phyloP scores from a whole-genome alignment of 2,329 filamentous ascomycete genomes.

The Colletotrichum liaoningense region DNA sequence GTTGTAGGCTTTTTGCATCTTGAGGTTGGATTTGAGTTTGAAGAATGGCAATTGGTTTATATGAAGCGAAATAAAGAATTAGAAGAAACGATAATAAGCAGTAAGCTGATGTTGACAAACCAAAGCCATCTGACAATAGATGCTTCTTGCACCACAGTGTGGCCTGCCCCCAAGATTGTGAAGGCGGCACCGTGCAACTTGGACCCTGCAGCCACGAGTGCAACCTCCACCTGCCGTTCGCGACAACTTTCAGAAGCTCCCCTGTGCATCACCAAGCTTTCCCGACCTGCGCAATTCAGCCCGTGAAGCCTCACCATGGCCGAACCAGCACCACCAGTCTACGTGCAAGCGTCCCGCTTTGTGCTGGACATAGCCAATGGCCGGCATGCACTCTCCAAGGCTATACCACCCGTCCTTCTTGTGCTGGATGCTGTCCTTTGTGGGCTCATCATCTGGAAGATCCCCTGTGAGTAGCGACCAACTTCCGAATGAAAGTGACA shows the following conservation, averaged over 20 bases:
- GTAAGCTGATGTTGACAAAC: not conserved
- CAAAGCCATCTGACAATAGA: not conserved
- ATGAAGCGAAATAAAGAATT: not conserved
- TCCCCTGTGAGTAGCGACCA: constrained; percentile 75
- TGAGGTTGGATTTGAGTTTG: not conserved
- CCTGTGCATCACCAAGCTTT: constrained; percentile 24
- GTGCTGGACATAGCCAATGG: constrained; percentile 59
- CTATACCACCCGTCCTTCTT: constrained; percentile 72
- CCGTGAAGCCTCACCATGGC: constrained; percentile 33
- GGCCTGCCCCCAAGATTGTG: accelerated
- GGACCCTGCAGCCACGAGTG: not conserved
- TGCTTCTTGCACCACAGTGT: not conserved
- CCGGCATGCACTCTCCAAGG: constrained; percentile 59
- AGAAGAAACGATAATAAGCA: not conserved
- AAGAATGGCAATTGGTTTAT: not conserved
- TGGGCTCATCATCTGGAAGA: constrained; percentile 79
- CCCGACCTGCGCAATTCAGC: not conserved
- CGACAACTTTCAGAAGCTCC: constrained; percentile 34
- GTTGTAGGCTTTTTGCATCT: not conserved
- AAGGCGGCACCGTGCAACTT: constrained; percentile 7
- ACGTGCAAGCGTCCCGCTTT: constrained; percentile 35
- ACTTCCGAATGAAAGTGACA: not conserved
- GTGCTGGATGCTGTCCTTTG: constrained; percentile 79
- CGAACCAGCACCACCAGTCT: constrained; percentile 21
- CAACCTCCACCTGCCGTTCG: constrained; percentile 13